Evolutionary conservation across 1,139 yeast species (phyloP).

Genomic region (Scheffersomyces segobiensis): DNA sequence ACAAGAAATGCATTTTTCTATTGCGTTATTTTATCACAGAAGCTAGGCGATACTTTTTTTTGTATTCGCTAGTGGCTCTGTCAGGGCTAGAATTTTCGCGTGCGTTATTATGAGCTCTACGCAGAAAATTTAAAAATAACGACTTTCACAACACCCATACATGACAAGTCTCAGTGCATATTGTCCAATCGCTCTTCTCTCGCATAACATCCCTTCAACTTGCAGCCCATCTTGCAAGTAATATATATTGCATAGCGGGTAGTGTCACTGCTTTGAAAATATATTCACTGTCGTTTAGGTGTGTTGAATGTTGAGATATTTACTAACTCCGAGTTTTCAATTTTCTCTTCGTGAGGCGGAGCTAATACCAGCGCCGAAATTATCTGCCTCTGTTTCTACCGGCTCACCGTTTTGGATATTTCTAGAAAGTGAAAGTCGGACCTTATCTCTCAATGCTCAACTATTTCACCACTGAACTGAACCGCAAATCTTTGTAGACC

Average conservation of each 20-base stretch:
- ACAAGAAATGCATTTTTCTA: not conserved
- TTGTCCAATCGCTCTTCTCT: not conserved
- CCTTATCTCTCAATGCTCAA: not conserved
- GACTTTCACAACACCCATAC: not conserved
- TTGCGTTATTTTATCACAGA: not conserved
- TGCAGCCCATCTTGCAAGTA: not conserved
- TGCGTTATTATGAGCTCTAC: not conserved
- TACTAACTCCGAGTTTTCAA: not conserved
- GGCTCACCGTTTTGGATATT: not conserved
- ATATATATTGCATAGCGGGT: not conserved
- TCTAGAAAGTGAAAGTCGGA: not conserved
- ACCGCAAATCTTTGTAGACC: not conserved
- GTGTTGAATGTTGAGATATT: not conserved
- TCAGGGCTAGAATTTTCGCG: not conserved
- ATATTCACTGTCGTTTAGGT: not conserved
- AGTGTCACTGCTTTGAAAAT: not conserved
- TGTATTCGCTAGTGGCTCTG: not conserved
- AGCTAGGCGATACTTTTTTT: not conserved
- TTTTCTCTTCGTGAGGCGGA: not conserved
- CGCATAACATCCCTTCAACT: not conserved
- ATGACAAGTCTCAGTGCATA: not conserved
- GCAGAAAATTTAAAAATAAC: not conserved
- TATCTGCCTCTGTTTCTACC: not conserved
- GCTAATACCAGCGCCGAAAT: not conserved
- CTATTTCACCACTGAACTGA: not conserved